Evolutionary conservation across 352 stramenopile genomes (phyloP), one percentile per base, ranked within the genome.

Genomic region (Phytophthora idaei): DNA sequence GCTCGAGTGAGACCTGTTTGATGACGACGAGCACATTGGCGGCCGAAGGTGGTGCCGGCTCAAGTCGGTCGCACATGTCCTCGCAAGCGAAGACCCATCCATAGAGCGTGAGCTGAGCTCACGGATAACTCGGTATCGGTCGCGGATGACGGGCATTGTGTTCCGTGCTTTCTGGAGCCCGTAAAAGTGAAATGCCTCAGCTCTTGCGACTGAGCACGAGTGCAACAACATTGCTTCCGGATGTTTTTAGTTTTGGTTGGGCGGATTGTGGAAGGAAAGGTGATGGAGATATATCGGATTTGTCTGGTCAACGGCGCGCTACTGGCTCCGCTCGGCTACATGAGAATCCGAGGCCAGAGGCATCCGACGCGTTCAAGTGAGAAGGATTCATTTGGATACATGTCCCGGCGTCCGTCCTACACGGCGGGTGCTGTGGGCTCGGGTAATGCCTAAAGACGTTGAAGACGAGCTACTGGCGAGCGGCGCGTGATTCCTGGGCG

Each of bases 81-180:
- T 80, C 64, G 41, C 76, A 85, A 39, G 75, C 45, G 56, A 69
- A 80, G 28, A 88, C 62, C 53, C 71, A 67, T 48, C 79, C 79
- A 47, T 81, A 88, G 39, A 85, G 63, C 57, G 78, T 12, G 62
- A 48, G 63, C 73, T 73, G 10, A 87, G 55, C 50, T 74, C 60
- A 15, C 66, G 57, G 41, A 69, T 28, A 4, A 71, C 46, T 15
- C 67, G 74, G 32, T 78, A 78, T 29, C 57, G 71, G 51, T 61
- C 58, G 41, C 42, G 50, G 45, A 72, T 62, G 14, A 72, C 50
- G 1, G 64, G 44, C 64, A 72, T 72, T 2, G 9, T 42, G 5
- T 42, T 34, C 32, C 5, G 14, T 36, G 50, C 17, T 17, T 7
- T 17, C 8, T 29, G 12, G n/a, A 2, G 48, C 4, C 32, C 11